Conservation (phyloP, 1,284 basidiomycete species). For the Singerocomus inundabilis region DNA sequence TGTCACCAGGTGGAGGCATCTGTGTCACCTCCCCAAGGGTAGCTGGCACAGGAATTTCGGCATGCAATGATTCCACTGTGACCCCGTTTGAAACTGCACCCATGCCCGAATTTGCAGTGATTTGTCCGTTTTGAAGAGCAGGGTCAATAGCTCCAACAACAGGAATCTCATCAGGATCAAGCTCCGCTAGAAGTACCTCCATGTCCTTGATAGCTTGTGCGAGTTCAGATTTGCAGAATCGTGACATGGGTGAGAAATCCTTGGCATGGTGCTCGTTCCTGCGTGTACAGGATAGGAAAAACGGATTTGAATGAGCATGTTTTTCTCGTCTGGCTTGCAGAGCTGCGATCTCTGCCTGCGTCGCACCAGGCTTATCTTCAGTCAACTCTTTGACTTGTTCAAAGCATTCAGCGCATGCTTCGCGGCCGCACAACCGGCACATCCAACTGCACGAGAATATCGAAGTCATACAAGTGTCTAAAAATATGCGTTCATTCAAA, state of each 20-base stretch:
- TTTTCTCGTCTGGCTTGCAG: conserved; percentile 54
- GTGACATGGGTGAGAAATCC: conserved; percentile 78
- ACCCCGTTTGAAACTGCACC: conserved; percentile 11
- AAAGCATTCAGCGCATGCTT: conserved; percentile 85
- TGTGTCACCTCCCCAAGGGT: conserved; percentile 12
- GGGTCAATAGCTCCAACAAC: conserved; percentile 26
- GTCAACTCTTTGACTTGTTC: conserved; percentile 66
- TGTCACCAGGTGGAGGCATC: conserved; percentile 1
- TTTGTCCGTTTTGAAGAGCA: conserved; percentile 19
- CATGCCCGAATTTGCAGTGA: conserved; percentile 1
- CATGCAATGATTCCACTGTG: conserved; percentile 10
- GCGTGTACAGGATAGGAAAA: conserved; percentile 69
- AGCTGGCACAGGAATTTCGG: conserved; percentile 4
- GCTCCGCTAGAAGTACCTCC: conserved; percentile 47
- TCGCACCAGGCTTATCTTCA: conserved; percentile 47
- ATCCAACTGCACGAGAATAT: conserved; percentile 89
- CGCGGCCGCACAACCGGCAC: conserved; percentile 86
- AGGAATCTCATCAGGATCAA: conserved; percentile 29
- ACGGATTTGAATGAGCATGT: conserved; percentile 64
- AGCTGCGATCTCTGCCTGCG: conserved; percentile 46
- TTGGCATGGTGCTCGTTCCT: conserved; percentile 63
- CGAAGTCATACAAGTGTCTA: conserved; percentile 91
- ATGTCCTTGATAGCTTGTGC: conserved; percentile 64
- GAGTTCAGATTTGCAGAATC: conserved; percentile 69
- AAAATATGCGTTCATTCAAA: conserved; percentile 5